phyloP scores from a whole-genome alignment of 257 asterid genomes.

The Salvia rosmarinus region DNA sequence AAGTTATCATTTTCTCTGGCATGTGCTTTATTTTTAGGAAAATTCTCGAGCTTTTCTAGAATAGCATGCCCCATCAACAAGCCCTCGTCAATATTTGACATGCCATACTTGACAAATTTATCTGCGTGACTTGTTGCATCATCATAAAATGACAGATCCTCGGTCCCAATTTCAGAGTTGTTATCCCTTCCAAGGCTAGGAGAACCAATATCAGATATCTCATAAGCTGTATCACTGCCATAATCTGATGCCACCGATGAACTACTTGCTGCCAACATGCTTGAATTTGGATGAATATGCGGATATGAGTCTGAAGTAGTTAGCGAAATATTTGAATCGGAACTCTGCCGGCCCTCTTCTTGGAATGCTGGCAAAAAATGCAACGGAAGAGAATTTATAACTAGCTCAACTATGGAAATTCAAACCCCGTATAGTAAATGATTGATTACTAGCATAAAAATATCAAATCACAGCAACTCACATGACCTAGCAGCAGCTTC shows the following conservation, averaged over 20 bases:
- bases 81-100: constrained; percentile 95
- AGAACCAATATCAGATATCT: constrained; percentile 82
- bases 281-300: constrained; percentile 54
- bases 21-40: constrained; percentile 63
- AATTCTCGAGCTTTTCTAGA: constrained; percentile 79
- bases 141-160: constrained; percentile 72
- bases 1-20: constrained; percentile 44
- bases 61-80: constrained; percentile 94
- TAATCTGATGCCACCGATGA: constrained; percentile 74
- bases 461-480: constrained; percentile 43
- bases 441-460: not conserved
- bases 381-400: constrained; percentile 27
- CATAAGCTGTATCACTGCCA: constrained; percentile 93
- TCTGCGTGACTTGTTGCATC: constrained; percentile 75
- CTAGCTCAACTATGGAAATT: constrained; percentile 7
- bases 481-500: constrained; percentile 98
- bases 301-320: constrained; percentile 50
- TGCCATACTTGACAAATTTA: constrained; percentile 91
- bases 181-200: constrained; percentile 78
- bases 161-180: constrained; percentile 76
- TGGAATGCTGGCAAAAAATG: constrained; percentile 74
- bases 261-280: constrained; percentile 57
- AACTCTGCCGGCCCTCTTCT: constrained; percentile 65
- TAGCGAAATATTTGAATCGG: constrained; percentile 51
- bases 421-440: constrained; percentile 1